Base-by-base conservation (phyloP, 108 stramenopile species). In the Cyclotella sp. region DNA sequence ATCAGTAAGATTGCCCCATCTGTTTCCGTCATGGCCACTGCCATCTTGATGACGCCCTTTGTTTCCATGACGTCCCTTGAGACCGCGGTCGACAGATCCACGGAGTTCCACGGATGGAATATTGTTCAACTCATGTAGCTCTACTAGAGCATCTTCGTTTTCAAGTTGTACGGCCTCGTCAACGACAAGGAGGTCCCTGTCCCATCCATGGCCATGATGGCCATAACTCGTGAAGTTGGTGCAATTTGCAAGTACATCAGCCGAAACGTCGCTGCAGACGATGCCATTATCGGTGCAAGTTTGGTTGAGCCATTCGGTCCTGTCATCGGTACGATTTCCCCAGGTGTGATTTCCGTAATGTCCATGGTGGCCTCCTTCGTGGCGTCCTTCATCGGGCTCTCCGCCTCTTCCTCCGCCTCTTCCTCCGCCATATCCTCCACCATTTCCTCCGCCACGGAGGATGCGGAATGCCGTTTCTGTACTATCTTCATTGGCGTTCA, bases 1-100 rank as follows among this genome's bases (percentile, higher is more conserved):
- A 45, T 43, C 63, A 4, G 44, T 64, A 44, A 64, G 44, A 64
- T 64, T 45, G 9, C 63, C 63, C 42, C 42, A 64, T 29, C 22
- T 64, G 43, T 6, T 34, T 34, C 63, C 63, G 24, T 29, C 15
- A 3, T 40, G 28, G 30, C 39, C 6, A 5, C 60, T 19, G 19
- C 3, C 8, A 19, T 8, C 49, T 19, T 19, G 29, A 19, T 19
- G 34, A 62, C 24, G 60, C 1, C 55, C 21, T 24, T 22, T 21
- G 12, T 22, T 22, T 22, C 24, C 55, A 49, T 49, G 15, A 30
- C 14, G 29, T 3, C 60, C 30, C 18, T 30, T 30, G 19, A 40
- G 60, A 62, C 10, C 18, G 12, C 60, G 60, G 3, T 15, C 30
- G 1, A 19, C 60, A 62, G 60, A 62, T 34, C 60, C 60, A 62